Percentiles rank a stretch among this genome's conserved stretches.
phyloP scores from a whole-genome alignment of 139 green algal species.

The Trebouxia sp. region DNA sequence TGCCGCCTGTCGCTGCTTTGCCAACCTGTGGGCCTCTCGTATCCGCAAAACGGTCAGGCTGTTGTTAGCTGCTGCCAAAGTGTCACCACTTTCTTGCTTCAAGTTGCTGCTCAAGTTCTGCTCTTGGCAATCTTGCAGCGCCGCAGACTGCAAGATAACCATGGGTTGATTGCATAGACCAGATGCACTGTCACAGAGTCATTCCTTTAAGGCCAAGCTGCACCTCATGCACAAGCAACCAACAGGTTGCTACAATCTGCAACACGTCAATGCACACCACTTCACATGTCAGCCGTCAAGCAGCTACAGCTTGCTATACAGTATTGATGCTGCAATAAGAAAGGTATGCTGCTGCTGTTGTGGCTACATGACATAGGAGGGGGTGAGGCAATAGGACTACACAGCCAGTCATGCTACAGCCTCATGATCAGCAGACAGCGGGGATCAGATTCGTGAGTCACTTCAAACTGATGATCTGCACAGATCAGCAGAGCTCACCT shows the following conservation, averaged over 20 bases:
- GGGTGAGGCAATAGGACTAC: background rate
- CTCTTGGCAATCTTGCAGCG: background rate
- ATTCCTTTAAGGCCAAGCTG: background rate
- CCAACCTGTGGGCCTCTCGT: background rate
- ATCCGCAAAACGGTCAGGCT: too few relatives aligned
- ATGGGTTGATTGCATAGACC: background rate
- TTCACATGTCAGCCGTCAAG: too few relatives aligned
- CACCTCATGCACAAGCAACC: background rate
- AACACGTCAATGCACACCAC: background rate
- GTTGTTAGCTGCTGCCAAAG: background rate
- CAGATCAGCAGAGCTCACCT: too few relatives aligned
- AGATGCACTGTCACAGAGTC: background rate
- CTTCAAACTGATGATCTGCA: too few relatives aligned
- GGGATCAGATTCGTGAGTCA: too few relatives aligned
- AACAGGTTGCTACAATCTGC: background rate
- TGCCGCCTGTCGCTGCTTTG: background rate
- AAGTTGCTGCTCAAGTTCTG: background rate
- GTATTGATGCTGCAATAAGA: too few relatives aligned
- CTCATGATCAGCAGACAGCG: too few relatives aligned
- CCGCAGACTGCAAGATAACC: background rate
- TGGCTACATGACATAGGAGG: background rate
- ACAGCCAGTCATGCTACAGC: too few relatives aligned
- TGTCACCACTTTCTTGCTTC: background rate
- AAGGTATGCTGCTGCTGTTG: too few relatives aligned
- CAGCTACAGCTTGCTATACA: too few relatives aligned